Conservation (phyloP, 495 filamentous ascomycete species). For the Penicillium herquei region DNA sequence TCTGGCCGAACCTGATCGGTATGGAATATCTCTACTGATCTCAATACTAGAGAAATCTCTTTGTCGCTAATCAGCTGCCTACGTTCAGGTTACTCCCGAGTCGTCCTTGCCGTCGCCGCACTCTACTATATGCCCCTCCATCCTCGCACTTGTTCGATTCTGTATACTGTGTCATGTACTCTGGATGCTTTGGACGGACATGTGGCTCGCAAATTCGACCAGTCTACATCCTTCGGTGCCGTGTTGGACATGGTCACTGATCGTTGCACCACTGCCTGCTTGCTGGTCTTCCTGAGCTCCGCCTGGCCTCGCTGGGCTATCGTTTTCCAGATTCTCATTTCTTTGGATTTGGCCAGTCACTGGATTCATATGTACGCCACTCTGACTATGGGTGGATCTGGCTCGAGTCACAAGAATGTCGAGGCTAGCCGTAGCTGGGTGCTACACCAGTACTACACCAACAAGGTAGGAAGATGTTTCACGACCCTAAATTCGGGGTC, state of each 20-base stretch:
- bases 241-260: constrained; percentile 98
- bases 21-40: constrained; percentile 22
- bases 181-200: constrained; percentile 92
- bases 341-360: constrained; percentile 88
- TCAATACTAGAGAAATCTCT: background rate
- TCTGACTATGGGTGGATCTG: constrained; percentile 68
- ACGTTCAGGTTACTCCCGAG: constrained; percentile 87
- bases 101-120: constrained; percentile 85
- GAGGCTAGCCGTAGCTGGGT: constrained; percentile 66
- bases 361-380: constrained; percentile 99
- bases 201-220: constrained; percentile 82
- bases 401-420: constrained; percentile 89
- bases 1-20: constrained; percentile 94
- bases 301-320: constrained; percentile 92
- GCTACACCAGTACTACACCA: constrained; percentile 93
- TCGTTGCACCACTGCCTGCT: constrained; percentile 89
- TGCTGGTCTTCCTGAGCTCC: constrained; percentile 88
- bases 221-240: constrained; percentile 91
- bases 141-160: constrained; percentile 85
- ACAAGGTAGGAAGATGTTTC: constrained; percentile 61
- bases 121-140: constrained; percentile 99
- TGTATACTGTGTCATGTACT: constrained; percentile 90
- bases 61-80: too few relatives aligned
- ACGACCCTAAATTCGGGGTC: too few relatives aligned
- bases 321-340: constrained; percentile 89